Percentiles rank a stretch among this genome's conserved stretches.
phyloP scores from a whole-genome alignment of 2,329 filamentous ascomycete species.

The Paramyrothecium sp. region DNA sequence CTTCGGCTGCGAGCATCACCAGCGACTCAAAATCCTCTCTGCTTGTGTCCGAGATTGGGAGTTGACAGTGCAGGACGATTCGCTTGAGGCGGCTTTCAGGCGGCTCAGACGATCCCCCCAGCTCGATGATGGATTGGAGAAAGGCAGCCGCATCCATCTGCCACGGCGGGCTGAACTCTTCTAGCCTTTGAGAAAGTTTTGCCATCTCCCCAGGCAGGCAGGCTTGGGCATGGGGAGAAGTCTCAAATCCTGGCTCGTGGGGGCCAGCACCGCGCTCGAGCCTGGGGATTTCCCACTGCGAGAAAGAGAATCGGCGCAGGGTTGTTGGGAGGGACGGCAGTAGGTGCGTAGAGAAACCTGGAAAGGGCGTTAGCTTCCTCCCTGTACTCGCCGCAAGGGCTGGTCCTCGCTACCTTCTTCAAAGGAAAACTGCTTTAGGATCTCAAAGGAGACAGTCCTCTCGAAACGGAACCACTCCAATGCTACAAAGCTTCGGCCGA shows the following conservation, averaged over 20 bases:
- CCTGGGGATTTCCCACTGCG: constrained; percentile 10
- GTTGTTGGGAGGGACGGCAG: constrained; percentile 12
- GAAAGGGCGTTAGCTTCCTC: constrained; percentile 8
- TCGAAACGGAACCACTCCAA: constrained; percentile 13
- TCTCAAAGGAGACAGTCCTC: constrained; percentile 7
- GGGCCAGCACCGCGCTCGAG: constrained; percentile 2
- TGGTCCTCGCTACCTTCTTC: constrained; percentile 8
- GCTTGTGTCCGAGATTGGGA: constrained; percentile 7
- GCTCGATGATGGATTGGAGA: constrained; percentile 9
- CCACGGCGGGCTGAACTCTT: constrained; percentile 11
- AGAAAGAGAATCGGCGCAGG: constrained; percentile 11
- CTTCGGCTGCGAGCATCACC: constrained; percentile 11
- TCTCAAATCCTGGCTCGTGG: too few relatives aligned
- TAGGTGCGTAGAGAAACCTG: constrained; percentile 8
- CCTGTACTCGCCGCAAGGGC: constrained; percentile 5
- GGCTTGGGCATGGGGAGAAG: constrained; percentile 5
- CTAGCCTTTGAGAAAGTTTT: constrained; percentile 10
- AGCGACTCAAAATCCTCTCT: constrained; percentile 11
- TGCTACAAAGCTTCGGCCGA: constrained; percentile 10
- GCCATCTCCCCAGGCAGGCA: constrained; percentile 11
- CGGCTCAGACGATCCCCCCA: background rate
- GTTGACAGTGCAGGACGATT: constrained; percentile 7
- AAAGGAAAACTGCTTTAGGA: constrained; percentile 6
- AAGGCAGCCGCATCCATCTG: constrained; percentile 12
- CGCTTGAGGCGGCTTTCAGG: constrained; percentile 8